Evolutionary conservation across 2,329 filamentous ascomycete genomes (phyloP), one percentile per base, ranked within the genome.

Genomic region (Thielaviopsis populi): DNA sequence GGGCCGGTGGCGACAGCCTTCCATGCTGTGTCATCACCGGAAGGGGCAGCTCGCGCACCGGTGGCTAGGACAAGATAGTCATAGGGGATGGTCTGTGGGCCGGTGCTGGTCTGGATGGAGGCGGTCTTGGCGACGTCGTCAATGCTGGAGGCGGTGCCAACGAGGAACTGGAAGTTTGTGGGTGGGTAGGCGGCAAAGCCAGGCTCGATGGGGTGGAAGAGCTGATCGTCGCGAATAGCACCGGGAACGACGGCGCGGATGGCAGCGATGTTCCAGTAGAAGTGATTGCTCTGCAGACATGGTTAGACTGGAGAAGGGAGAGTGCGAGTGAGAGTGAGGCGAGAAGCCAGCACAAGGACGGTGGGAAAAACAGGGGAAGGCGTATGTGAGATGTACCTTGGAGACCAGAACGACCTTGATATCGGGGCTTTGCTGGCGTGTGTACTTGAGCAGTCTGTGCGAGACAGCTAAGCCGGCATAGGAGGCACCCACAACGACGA

Each of bases 21-120:
- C 78, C 80, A 83, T 1, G 80, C 80, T 63, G 78, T 71, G 33
- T 70, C 67, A n/a, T 69, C 65, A 22, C 74, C 73, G 33, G 73
- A 69, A 30, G 50, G 15, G 17, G 24, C 50, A 53, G 73, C 71
- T 67, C 77, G 75, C 19, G 81, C 73, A 53, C 82, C 82, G 0
- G 81, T 84, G 17, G 81, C 80, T 48, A 84, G 70, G 50, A 84
- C 78, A 58, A 84, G 77, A 67, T 83, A 79, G 71, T 82, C 79
- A 70, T 84, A 84, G 60, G 69, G 62, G 13, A 81, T 61, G 15
- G 69, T 69, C 43, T 72, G 71, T 63, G 71, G 66, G 41, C 66
- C 70, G 65, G 68, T 68, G 48, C 61, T 42, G 59, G 68, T 68
- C 1, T 69, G 63, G 19, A 70, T 68, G 17, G 69, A 63, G 22